Conservation (phyloP, 1,284 basidiomycete species). For the Somion occarium region DNA sequence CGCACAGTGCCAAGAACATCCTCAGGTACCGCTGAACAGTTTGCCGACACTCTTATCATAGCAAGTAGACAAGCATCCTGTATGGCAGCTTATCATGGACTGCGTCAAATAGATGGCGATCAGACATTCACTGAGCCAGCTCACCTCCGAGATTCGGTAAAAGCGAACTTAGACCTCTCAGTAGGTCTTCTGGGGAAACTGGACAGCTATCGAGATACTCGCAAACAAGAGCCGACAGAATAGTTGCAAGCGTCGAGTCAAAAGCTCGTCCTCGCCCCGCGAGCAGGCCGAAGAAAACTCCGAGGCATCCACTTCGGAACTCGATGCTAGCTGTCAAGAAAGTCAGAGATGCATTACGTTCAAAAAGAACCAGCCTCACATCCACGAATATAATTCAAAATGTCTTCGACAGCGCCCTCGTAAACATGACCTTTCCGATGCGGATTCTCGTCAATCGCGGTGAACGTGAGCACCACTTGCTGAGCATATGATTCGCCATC, state of each 20-base stretch:
- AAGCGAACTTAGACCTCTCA: slow-evolving; percentile 45
- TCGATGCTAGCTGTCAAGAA: slow-evolving; percentile 32
- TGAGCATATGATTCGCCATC: slow-evolving; percentile 59
- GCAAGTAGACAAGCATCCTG: slow-evolving; percentile 66
- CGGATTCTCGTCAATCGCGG: slow-evolving; percentile 35
- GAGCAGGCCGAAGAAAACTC: slow-evolving; percentile 46
- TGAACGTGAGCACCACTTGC: slow-evolving; percentile 43
- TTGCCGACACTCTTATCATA: slow-evolving; percentile 59
- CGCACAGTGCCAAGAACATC: slow-evolving; percentile 39
- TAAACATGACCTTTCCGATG: slow-evolving; percentile 36
- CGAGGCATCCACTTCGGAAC: slow-evolving; percentile 46
- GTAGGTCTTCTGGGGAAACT: slow-evolving; percentile 43
- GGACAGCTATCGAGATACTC: slow-evolving; percentile 53
- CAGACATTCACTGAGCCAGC: no score
- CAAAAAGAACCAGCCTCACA: slow-evolving; percentile 32
- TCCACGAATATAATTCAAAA: slow-evolving; percentile 42
- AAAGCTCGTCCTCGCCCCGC: slow-evolving; percentile 35
- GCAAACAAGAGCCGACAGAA: slow-evolving; percentile 55
- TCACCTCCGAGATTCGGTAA: slow-evolving; percentile 44
- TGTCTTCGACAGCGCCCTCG: slow-evolving; percentile 49
- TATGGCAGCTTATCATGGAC: slow-evolving; percentile 44
- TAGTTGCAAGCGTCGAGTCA: slow-evolving; percentile 61
- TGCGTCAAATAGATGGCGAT: no score
- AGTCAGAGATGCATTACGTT: not conserved
- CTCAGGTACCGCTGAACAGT: slow-evolving; percentile 49